Base-by-base conservation (phyloP, 805 yeast genomes). In the Saccharomycopsis olivae region DNA sequence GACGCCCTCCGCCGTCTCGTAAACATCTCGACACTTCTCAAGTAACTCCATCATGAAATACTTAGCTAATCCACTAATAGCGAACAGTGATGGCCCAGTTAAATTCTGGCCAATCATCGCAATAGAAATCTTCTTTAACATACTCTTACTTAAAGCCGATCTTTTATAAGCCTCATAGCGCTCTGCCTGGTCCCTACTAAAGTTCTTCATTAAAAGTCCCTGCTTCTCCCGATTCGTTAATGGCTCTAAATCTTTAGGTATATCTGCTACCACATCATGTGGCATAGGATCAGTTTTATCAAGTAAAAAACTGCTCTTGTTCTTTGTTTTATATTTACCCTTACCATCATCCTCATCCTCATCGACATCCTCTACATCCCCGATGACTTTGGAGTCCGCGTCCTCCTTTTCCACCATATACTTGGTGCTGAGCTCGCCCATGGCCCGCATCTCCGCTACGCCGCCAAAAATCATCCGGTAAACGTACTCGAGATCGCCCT, bases 11-110 rank as follows among this genome's bases (percentile, higher is more conserved):
- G 35, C 27, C 5, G 35, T 21, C 14, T 45, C 48, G 31, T 42
- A 45, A 33, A 45, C 39, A 20, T 45, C 48, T 17, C 34, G 39
- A n/a, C 49, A 24, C 31, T 45, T 45, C 19, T 45, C 48, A 18
- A 45, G 20, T n/a, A 45, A 35, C 18, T 45, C 48, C 43, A 45
- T 35, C 9, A 39, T 29, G 31, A 45, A 45, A 29, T 41, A 38
- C 33, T 42, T 41, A 5, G 47, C 46, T 20, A 45, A 21, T 14
- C 47, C 48, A 39, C 46, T 45, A 21, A 45, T 30, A 2, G 40
- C 48, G 25, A 30, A 37, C 27, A 36, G 43, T 10, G 39, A 30
- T 14, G 38, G 38, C 4, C 34, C 40, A 4, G 48, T 38, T 4
- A 45, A 27, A 24, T 39, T 42, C 25, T 41, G 48, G 6, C 39